Evolutionary conservation across 129 eudicot genomes (phyloP), one percentile per base, ranked within the genome.

Genomic region (Flaveria ramosissima): DNA sequence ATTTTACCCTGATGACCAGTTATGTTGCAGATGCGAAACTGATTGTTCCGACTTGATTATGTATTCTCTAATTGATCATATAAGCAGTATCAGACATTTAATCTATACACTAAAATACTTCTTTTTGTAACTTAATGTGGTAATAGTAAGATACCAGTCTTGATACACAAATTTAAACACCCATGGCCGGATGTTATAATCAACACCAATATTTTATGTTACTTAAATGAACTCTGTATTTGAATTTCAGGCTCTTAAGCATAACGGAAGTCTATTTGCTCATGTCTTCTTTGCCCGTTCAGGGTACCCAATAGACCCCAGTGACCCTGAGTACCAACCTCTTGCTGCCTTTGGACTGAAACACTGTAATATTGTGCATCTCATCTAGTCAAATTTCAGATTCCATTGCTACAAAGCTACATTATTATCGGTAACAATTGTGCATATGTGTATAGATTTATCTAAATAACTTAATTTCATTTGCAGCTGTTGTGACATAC

Each of bases 231-330:
- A 43, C 21, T 73, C 32, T 47, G 36, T 10, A 13, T 68, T 72
- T 83, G 23, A 63, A 50, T 74, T 72, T 77, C 85, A 94, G 98
- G 93, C 88, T 60, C 76, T 94, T 78, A 89, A 89, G 92, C 83
- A 87, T 78, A 94, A 94, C 68, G 98, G 96, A 71, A 91, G 90
- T 83, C 86, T 94, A 46, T 94, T 78, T 82, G 90, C 97, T 75
- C 98, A 94, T 46, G 89, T 91, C 39, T 94, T 78, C 90, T 94
- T 94, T 86, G 92, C 98, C 20, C 90, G 96, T 26, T 91, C 98
- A 74, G 98, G 98, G 62, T 94, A 80, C 72, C 86, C 98, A 21
- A 85, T 85, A 36, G 97, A 94, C 80, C 97, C 96, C 16, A 94
- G 13, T 74, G 97, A 94, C 71, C 97, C 97, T 43, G 97, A 91